Percentiles rank a stretch among this genome's conserved stretches.
These are phyloP conservation scores for Blumeria hordei DNA, from an alignment of 2,329 filamentous ascomycete species.

Conservation along the genomic window DNA sequence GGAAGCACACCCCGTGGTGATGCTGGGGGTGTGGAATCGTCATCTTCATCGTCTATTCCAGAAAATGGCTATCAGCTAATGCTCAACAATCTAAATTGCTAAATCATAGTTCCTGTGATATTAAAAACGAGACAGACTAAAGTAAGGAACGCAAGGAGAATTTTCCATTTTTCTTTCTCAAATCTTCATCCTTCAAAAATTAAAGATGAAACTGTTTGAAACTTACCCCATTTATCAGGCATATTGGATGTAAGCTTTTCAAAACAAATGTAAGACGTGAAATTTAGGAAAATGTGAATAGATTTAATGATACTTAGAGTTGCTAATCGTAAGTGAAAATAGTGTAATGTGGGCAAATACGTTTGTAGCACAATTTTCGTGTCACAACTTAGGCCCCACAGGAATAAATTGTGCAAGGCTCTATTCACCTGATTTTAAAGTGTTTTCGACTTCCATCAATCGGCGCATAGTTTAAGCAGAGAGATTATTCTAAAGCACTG, in stretches of 20 bases:
- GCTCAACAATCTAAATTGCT: background rate
- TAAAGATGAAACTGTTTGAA: background rate
- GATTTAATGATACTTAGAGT: too few relatives aligned
- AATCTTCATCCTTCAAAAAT: background rate
- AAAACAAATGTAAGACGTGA: too few relatives aligned
- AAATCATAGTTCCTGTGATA: background rate
- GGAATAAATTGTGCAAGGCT: too few relatives aligned
- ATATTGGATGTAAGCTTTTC: slow-evolving; percentile 6
- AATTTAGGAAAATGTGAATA: too few relatives aligned
- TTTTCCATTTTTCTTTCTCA: background rate
- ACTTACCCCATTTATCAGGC: slow-evolving; percentile 16
- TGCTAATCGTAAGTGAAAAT: too few relatives aligned
- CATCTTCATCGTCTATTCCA: slow-evolving; percentile 15
- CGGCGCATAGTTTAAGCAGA: too few relatives aligned
- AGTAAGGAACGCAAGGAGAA: background rate
- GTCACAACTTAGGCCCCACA: too few relatives aligned
- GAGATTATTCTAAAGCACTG: too few relatives aligned
- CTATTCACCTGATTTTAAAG: too few relatives aligned
- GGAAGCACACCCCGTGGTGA: slow-evolving; percentile 10
- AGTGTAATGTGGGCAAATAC: too few relatives aligned
- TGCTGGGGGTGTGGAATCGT: slow-evolving; percentile 27
- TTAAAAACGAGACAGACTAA: background rate
- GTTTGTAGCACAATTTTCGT: too few relatives aligned
- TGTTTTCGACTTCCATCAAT: too few relatives aligned
- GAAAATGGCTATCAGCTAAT: slow-evolving; percentile 2